phyloP scores from a whole-genome alignment of 116 monocot species.

The Iris pallida region DNA sequence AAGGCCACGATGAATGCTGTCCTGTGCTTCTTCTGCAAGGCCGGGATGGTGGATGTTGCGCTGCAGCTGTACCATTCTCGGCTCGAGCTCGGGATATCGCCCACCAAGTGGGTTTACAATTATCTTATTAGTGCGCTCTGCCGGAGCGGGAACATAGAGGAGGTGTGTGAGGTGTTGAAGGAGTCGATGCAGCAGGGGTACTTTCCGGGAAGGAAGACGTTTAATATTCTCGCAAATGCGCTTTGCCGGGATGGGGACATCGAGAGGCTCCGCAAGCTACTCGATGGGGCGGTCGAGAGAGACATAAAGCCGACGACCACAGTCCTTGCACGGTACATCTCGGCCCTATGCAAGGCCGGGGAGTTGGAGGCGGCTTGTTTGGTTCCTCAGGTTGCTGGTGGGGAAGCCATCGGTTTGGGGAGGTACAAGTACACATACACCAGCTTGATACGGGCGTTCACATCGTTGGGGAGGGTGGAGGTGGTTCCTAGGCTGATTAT shows the following conservation, averaged over 20 bases:
- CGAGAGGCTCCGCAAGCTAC: constrained; percentile 49
- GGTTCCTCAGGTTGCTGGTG: constrained; percentile 27
- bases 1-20: constrained; percentile 50
- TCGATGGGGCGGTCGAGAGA: constrained; percentile 47
- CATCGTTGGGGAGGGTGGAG: constrained; percentile 40
- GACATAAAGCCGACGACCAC: constrained; percentile 18
- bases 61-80: constrained; percentile 48
- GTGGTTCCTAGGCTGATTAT: constrained; percentile 50
- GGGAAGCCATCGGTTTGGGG: constrained; percentile 11
- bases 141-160: constrained; percentile 31
- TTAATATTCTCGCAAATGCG: constrained; percentile 37
- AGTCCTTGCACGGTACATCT: constrained; percentile 43
- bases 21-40: constrained; percentile 91
- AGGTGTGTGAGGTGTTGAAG: constrained; percentile 50
- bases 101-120: constrained; percentile 37
- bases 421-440: constrained; percentile 39
- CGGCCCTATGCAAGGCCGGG: constrained; percentile 51
- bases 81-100: constrained; percentile 56
- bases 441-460: constrained; percentile 61
- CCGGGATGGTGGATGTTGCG: constrained; percentile 72
- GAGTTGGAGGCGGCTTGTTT: constrained; percentile 49
- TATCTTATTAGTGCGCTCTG: constrained; percentile 61
- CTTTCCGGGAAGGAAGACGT: constrained; percentile 60
- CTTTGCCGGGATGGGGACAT: constrained; percentile 55
- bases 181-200: constrained; percentile 58